Conservation (phyloP, 1,284 basidiomycete genomes). For the Somion occarium region DNA sequence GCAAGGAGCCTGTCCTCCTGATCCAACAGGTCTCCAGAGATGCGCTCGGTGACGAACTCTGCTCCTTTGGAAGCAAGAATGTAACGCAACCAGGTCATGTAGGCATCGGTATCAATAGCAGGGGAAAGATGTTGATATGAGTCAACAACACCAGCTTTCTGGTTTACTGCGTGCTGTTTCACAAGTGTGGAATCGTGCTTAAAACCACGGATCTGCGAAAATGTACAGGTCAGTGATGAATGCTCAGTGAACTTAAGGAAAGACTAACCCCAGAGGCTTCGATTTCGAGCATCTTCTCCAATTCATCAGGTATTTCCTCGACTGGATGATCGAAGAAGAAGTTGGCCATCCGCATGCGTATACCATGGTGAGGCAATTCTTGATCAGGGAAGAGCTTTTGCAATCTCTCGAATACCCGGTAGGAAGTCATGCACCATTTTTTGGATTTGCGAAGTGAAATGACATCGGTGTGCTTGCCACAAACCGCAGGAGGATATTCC, state of each 20-base stretch:
- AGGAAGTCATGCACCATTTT: conserved; percentile 30
- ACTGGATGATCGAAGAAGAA: conserved; percentile 32
- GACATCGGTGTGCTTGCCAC: conserved; percentile 29
- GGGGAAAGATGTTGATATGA: conserved; percentile 32
- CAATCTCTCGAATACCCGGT: conserved; percentile 25
- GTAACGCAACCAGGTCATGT: conserved; percentile 28
- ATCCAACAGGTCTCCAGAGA: conserved; percentile 22
- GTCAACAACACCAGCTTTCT: conserved; percentile 28
- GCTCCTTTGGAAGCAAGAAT: conserved; percentile 29
- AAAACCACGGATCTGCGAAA: conserved; percentile 24
- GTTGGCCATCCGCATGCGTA: conserved; percentile 21
- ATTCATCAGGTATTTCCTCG: conserved; percentile 25
- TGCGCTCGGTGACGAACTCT: conserved; percentile 24
- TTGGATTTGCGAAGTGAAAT: conserved; percentile 29
- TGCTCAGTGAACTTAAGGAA: neutral
- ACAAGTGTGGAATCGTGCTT: conserved; percentile 22
- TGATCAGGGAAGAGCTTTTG: conserved; percentile 14
- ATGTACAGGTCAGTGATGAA: too few species aligned
- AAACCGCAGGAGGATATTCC: conserved; percentile 33
- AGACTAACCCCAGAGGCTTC: conserved; percentile 4
- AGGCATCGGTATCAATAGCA: conserved; percentile 34
- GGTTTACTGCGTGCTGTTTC: conserved; percentile 23
- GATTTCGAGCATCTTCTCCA: conserved; percentile 32
- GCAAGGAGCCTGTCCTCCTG: conserved; percentile 28
- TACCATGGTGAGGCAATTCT: conserved; percentile 15